These are phyloP conservation scores for Ophiostoma novo-ulmi DNA, from an alignment of 2,329 filamentous ascomycete species.

Conservation along the genomic window DNA sequence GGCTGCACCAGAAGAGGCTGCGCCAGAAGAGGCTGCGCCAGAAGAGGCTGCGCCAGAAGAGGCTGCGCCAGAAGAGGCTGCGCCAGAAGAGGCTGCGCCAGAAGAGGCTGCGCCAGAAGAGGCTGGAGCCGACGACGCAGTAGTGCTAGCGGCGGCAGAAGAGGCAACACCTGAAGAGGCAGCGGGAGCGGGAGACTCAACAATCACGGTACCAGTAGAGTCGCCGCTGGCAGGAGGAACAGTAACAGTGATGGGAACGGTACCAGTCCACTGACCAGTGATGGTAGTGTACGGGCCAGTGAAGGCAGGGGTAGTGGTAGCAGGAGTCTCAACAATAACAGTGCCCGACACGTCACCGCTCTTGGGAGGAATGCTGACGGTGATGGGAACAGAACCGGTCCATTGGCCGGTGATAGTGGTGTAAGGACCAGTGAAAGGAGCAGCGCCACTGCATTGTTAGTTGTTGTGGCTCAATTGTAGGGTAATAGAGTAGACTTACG, in stretches of 20 bases:
- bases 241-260: conserved; percentile 19
- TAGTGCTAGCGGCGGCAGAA: not conserved
- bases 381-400: conserved; percentile 24
- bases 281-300: conserved; percentile 27
- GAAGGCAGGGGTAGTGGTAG: conserved; percentile 23
- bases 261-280: conserved; percentile 22
- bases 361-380: conserved; percentile 23
- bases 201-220: conserved; percentile 24
- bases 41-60: not conserved
- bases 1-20: conserved; percentile 5
- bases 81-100: not conserved
- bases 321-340: conserved; percentile 23
- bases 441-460: conserved; percentile 1
- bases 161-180: not conserved
- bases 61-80: not conserved
- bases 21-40: not conserved
- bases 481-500: conserved; percentile 14
- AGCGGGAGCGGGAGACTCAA: conserved; percentile 14
- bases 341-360: conserved; percentile 23
- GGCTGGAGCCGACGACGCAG: conserved; percentile 1
- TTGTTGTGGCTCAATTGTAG: no score
- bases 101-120: not conserved
- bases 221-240: conserved; percentile 21
- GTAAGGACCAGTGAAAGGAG: conserved; percentile 26
- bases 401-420: conserved; percentile 27